Base-by-base conservation (phyloP, 768 basidiomycete species). In the Gymnopilus junonius region DNA sequence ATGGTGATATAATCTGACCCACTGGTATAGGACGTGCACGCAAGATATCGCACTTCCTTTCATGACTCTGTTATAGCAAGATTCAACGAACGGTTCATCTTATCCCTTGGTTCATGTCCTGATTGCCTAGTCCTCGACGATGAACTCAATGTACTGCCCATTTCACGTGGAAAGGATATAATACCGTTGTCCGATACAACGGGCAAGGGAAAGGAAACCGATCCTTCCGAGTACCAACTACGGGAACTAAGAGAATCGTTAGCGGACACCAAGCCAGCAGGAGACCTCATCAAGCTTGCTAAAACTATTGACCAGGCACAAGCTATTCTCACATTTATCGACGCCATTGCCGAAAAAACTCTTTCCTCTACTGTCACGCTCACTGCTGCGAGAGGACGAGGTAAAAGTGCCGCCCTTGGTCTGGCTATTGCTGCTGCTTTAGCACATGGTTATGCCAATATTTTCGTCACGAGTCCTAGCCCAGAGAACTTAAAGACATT, bases 41-140 rank as follows among this genome's bases (percentile, higher is more conserved):
- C 93, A 1, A 87, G 97, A 34, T 99, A 99, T 74, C 84, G 97
- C 27, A 98, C 97, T 0, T 90, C 93, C 12, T 89, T 94, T 1
- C 94, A 96, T 70, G 92, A 93, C 70, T 83, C 90, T 6, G 91
- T 96, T 31, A 82, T 89, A n/a, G 94, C 97, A 0, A 88, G 97
- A 27, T 99, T 99, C 81, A 99, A 99, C 76, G 97, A 99, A 74
- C 92, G 97, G 11, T 99, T 99, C 77, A 98, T 99, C 70, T 85
- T 99, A 17, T 99, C 97, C 20, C 87, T 99, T 20, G 95, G 95
- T 23, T 92, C 94, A 17, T 98, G 94, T 71, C 82, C 89, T 8
- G 94, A 97, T 72, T 98, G 97, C 70, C 83, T 99, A 1, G 89
- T 99, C 25, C 85, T 99, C 54, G 97, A 99, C 71, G 97, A 99